Evolutionary conservation across 371 early-diverging fungal species (phyloP), one percentile per base, ranked within the genome.

Genomic region (Modicella reniformis): DNA sequence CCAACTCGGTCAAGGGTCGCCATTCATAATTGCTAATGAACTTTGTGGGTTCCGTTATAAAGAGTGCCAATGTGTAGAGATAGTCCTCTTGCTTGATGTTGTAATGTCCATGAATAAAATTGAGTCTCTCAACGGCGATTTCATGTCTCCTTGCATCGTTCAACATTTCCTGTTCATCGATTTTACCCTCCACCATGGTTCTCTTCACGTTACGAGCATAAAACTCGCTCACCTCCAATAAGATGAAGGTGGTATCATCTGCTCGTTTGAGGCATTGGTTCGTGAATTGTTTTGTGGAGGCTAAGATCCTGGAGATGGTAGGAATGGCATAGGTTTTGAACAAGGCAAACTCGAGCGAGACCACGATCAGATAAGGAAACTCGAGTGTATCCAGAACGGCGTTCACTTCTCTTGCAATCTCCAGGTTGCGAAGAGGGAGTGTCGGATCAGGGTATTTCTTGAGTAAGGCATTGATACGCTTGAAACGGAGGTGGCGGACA

Each of bases 261-360:
- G 82, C 82, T 2, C 87, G 81, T 40, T 80, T 77, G 15, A 81
- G 72, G 49, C 80, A 73, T 10, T 48, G 33, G 26, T 71, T 70
- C 9, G 64, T 66, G 28, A 87, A 82, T 59, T 86, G 29, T n/a
- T 50, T 48, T 8, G 60, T 60, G 32, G 82, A 29, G 0, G 80
- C 75, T 1, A 87, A 64, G 7, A 85, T 56, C 48, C 82, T 83
- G 69, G 86, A 85, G 23, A 88, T 83, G 7, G 85, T 68, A 4
- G 89, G 89, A n/a, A 84, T 80, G 26, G 81, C 81, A 56, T 86
- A 87, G 2, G 89, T 85, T 48, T 84, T 85, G 69, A 88, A 86
- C n/a, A 86, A 59, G 0, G 85, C 89, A 70, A 87, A 82, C 61
- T 88, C 87, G 3, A 84, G 62, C 0, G 72, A 58, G 23, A 71